phyloP scores from a whole-genome alignment of 1,284 basidiomycete genomes.

The Boletellus deceptivus region DNA sequence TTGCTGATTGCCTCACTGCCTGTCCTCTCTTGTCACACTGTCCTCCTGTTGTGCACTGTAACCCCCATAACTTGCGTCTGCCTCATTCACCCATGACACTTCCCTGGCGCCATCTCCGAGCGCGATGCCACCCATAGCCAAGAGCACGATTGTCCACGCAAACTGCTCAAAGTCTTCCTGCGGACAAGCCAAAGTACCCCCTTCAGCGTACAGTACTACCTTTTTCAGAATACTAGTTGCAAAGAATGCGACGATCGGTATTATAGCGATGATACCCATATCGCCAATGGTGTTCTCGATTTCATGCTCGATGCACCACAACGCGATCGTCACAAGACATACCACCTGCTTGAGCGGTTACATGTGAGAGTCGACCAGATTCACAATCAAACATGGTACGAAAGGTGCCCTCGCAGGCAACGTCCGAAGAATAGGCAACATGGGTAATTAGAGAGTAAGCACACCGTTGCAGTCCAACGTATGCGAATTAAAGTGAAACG shows the following conservation, averaged over 20 bases:
- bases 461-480: constrained; percentile 26
- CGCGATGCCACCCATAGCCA: no score
- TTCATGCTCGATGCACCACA: constrained; percentile 90
- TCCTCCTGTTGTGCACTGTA: no score
- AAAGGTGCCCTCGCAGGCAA: constrained; percentile 87
- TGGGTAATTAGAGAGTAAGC: constrained; percentile 6
- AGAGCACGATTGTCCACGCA: no score
- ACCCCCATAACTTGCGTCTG: no score
- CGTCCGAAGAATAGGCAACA: constrained; percentile 88
- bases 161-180: no score
- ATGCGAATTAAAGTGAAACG: constrained; percentile 97
- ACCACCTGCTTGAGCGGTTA: constrained; percentile 49
- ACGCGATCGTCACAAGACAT: constrained; percentile 80
- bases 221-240: constrained; percentile 93
- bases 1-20: no score
- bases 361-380: constrained; percentile 27
- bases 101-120: no score
- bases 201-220: constrained; percentile 42
- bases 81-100: no score
- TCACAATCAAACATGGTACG: constrained; percentile 87
- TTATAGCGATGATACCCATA: constrained; percentile 96
- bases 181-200: no score
- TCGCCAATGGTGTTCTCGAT: constrained; percentile 85
- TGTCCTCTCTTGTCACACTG: no score
- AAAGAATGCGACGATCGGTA: constrained; percentile 94